These are phyloP conservation scores for Podaxis sp. DNA, from an alignment of 768 basidiomycete species.

Conservation along the genomic window DNA sequence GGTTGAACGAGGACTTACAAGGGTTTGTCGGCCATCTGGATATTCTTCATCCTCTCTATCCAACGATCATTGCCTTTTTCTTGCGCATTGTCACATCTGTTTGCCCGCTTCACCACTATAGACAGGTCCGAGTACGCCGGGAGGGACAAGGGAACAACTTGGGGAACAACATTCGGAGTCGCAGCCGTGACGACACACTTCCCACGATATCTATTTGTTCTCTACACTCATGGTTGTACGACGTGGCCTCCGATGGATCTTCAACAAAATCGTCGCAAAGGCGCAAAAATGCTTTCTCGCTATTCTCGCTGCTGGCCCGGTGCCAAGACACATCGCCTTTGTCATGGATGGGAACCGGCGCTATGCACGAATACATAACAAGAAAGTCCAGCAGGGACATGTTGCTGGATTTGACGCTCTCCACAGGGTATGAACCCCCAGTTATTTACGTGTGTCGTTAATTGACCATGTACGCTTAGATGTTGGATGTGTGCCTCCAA, in stretches of 20 bases:
- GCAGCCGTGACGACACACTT: background rate
- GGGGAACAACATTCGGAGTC: background rate
- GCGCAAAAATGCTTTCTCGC: constrained; percentile 52
- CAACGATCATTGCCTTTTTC: too few species aligned
- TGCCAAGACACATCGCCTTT: constrained; percentile 89
- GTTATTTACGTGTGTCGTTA: background rate
- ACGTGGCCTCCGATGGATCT: constrained; percentile 28
- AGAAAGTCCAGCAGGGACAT: constrained; percentile 77
- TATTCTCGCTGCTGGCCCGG: constrained; percentile 77
- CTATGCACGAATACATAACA: constrained; percentile 71
- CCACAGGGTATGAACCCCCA: constrained; percentile 55
- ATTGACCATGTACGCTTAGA: constrained; percentile 39
- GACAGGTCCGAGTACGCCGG: too few species aligned
- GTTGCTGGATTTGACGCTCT: constrained; percentile 80
- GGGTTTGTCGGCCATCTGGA: background rate
- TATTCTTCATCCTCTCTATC: background rate
- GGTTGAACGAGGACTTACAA: too few species aligned
- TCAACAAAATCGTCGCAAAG: constrained; percentile 28
- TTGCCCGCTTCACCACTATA: too few species aligned
- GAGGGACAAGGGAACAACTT: too few species aligned
- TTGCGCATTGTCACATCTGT: too few species aligned
- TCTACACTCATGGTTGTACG: constrained; percentile 20
- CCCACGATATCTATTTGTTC: constrained; percentile 8
- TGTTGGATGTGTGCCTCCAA: constrained; percentile 80
- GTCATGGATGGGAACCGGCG: constrained; percentile 98